These are phyloP conservation scores for Tolypocladium amazonense DNA, from an alignment of 2,329 filamentous ascomycete species.

Conservation along the genomic window DNA sequence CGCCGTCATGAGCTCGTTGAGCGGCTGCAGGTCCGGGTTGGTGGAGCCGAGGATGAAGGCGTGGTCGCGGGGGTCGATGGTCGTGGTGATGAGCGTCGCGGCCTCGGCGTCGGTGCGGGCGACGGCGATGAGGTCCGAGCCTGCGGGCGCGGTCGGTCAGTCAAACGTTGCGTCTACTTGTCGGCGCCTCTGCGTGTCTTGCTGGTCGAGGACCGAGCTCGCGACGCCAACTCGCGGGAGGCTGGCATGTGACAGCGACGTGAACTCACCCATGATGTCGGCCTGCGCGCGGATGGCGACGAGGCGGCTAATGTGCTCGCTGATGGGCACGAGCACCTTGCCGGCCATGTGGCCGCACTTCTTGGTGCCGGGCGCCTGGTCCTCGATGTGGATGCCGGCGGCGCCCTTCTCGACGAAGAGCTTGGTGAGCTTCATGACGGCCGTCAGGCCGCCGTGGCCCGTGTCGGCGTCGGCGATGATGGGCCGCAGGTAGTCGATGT, in stretches of 20 bases:
- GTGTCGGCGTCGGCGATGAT: constrained; percentile 97
- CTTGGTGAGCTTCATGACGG: constrained; percentile 98
- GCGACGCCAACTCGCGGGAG: not conserved
- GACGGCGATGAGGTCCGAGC: constrained; percentile 77
- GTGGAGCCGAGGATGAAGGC: constrained; percentile 84
- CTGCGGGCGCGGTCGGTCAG: constrained; percentile 33
- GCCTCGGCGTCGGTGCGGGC: constrained; percentile 96
- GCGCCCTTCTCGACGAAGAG: constrained; percentile 94
- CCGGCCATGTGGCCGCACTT: constrained; percentile 99
- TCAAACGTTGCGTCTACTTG: not conserved
- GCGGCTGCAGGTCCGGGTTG: constrained; percentile 71
- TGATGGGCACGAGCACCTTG: constrained; percentile 93
- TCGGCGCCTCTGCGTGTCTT: not conserved
- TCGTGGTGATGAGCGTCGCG: constrained; percentile 91
- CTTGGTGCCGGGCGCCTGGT: constrained; percentile 96
- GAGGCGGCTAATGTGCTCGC: constrained; percentile 95
- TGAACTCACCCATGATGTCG: constrained; percentile 78
- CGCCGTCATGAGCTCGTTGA: constrained; percentile 83
- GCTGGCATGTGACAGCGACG: not conserved
- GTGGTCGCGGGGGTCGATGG: constrained; percentile 93
- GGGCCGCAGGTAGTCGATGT: constrained; percentile 87
- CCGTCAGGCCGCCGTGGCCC: constrained; percentile 93
- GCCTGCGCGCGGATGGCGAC: constrained; percentile 95
- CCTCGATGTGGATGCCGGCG: constrained; percentile 96
- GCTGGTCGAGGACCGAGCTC: not conserved